phyloP scores from a whole-genome alignment of 495 filamentous ascomycete species.

The Corynascus novoguineensis region DNA sequence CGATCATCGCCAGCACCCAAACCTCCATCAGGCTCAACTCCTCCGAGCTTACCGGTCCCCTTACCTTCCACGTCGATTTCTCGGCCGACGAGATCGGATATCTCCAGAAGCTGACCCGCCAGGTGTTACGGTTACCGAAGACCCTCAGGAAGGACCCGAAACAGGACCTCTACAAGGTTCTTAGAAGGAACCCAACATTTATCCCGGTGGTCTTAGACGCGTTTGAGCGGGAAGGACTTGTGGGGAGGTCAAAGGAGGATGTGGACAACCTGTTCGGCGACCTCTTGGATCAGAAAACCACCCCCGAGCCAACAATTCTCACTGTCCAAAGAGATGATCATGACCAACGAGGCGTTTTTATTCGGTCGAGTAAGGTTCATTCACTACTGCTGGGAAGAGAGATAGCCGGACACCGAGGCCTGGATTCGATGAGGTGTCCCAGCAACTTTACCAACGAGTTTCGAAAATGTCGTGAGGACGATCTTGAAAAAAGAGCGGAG shows the following conservation, averaged over 20 bases:
- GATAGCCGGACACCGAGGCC: slow-evolving; percentile 30
- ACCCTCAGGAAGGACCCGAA: slow-evolving; percentile 9
- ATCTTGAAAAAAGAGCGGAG: slow-evolving; percentile 38
- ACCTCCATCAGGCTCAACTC: slow-evolving; percentile 11
- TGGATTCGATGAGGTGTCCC: slow-evolving; percentile 27
- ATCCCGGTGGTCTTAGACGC: slow-evolving; percentile 1
- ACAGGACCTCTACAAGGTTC: slow-evolving; percentile 24
- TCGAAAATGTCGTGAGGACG: slow-evolving; percentile 41
- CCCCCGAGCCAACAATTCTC: slow-evolving; percentile 17
- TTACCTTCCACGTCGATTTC: slow-evolving; percentile 40
- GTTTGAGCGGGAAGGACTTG: slow-evolving; percentile 6
- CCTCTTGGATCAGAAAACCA: slow-evolving; percentile 16
- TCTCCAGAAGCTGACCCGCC: slow-evolving; percentile 1
- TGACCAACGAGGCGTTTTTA: slow-evolving; percentile 22
- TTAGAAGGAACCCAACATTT: slow-evolving; percentile 5
- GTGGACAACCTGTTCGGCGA: slow-evolving; percentile 35
- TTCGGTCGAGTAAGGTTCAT: slow-evolving; percentile 26
- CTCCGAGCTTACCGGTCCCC: background rate
- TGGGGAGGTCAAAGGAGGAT: slow-evolving; percentile 19
- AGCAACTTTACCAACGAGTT: slow-evolving; percentile 38
- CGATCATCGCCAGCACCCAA: slow-evolving; percentile 17
- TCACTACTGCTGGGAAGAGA: slow-evolving; percentile 39
- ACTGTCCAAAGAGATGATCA: slow-evolving; percentile 27
- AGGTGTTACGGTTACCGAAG: background rate
- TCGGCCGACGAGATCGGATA: slow-evolving; percentile 48